Evolutionary conservation across 345 rosid genomes (phyloP), one percentile per base, ranked within the genome.

Genomic region (Excoecaria cochinchinensis): DNA sequence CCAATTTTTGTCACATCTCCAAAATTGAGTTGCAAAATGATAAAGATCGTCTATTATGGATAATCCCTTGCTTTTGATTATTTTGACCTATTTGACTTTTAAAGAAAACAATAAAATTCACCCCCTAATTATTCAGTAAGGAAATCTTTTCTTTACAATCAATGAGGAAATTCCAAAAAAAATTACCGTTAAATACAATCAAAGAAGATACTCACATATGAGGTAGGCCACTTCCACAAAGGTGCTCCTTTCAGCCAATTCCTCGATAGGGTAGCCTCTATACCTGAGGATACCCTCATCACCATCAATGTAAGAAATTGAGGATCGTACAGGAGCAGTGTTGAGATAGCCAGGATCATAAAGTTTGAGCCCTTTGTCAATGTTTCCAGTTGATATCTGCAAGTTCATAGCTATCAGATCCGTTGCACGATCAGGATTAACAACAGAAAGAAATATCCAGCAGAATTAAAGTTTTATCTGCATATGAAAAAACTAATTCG

Each of bases 311-410:
- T 93, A 95, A 67, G 93, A 91, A 73, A 95, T 90, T 13, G 95
- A 83, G 0, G 97, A 95, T 21, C 86, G 85, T 38, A 93, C 98
- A 2, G 98, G 99, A 67, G 99, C 98, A 0, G 98, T 95, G 79
- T 95, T 95, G 78, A 91, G 82, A 74, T 93, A 95, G 40, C 99
- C 99, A 1, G 98, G 98, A 63, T 95, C 99, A 67, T 95, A 93
- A 19, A 93, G 68, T 59, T 95, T 92, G 74, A 95, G 70, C 4
- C 99, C 98, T 78, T 89, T 92, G 79, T 92, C 99, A 40, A 84
- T 76, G 75, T 89, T 88, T 62, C 97, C 96, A 0, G 87, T 81
- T 0, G 87, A 72, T 73, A 95, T 88, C 99, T 95, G 81, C 57
- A 77, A 63, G 8, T 2, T n/a, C 77, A 72, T 61, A 75, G 4